Percentiles rank a stretch among this genome's conserved stretches.
These are phyloP conservation scores for Cocos nucifera DNA, from an alignment of 176 grass and related monocot genomes.

Conservation along the genomic window DNA sequence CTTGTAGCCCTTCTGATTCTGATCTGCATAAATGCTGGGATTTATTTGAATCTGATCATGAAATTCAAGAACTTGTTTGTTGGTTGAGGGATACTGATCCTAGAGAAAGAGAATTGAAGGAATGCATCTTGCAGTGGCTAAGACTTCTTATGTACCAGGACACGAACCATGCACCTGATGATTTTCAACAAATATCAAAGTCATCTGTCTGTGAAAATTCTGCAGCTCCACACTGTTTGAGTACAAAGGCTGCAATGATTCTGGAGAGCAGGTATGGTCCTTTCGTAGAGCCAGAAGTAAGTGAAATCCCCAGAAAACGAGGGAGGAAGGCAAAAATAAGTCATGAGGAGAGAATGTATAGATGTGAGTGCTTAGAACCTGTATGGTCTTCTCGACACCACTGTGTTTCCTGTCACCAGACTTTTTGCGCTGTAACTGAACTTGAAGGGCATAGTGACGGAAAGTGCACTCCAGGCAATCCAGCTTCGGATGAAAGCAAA, in stretches of 20 bases:
- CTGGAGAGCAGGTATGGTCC: slow-evolving; percentile 71
- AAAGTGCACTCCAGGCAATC: slow-evolving; percentile 42
- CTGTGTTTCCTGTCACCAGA: slow-evolving; percentile 73
- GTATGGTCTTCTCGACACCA: slow-evolving; percentile 72
- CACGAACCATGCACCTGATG: slow-evolving; percentile 19
- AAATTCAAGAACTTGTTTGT: slow-evolving; percentile 58
- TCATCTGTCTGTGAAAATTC: slow-evolving; percentile 22
- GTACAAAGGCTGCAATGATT: slow-evolving; percentile 49
- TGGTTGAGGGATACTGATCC: slow-evolving; percentile 71
- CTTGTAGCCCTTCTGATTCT: slow-evolving; percentile 41
- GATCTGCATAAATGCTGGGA: slow-evolving; percentile 45
- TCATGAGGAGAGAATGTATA: slow-evolving; percentile 59
- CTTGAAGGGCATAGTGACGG: slow-evolving; percentile 67
- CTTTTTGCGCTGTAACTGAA: slow-evolving; percentile 39
- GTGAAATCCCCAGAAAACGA: slow-evolving; percentile 49
- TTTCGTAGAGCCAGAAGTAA: slow-evolving; percentile 40
- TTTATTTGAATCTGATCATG: slow-evolving; percentile 75
- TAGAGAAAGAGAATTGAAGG: slow-evolving; percentile 82
- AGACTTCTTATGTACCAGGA: slow-evolving; percentile 35
- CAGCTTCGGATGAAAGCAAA: slow-evolving; percentile 25
- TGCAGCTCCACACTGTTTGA: slow-evolving; percentile 26
- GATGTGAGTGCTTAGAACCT: slow-evolving; percentile 83
- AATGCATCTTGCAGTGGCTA: slow-evolving; percentile 78
- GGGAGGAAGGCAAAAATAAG: slow-evolving; percentile 49
- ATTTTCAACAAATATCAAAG: slow-evolving; percentile 21